Percentiles rank a stretch among this genome's conserved stretches.
Conservation (phyloP, 2,329 filamentous ascomycete genomes). For the Eutypella sp. region DNA sequence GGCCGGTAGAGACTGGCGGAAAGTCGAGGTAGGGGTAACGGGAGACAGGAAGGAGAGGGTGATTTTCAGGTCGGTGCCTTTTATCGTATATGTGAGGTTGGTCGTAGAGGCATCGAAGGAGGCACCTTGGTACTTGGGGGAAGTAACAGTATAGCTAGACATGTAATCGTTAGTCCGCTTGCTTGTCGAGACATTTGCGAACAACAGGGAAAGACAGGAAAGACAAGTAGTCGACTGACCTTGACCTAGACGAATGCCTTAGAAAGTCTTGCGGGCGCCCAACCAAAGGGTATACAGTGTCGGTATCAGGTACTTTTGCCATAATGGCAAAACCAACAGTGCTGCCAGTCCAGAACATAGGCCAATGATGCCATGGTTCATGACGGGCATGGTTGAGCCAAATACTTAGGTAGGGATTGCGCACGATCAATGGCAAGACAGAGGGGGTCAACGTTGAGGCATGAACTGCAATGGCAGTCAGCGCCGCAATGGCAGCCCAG, state of each 20-base stretch:
- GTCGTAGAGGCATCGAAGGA: conserved; percentile 46
- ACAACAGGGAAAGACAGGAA: no score
- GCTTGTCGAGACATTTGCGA: no score
- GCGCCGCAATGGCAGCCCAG: conserved; percentile 22
- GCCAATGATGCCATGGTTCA: conserved; percentile 77
- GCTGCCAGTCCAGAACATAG: conserved; percentile 73
- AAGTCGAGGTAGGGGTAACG: conserved; percentile 74
- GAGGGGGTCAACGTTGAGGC: conserved; percentile 52
- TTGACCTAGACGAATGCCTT: conserved; percentile 19
- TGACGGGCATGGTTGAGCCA: conserved; percentile 64
- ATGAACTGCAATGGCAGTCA: conserved; percentile 32
- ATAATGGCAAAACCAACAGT: conserved; percentile 45
- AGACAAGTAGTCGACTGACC: conserved; percentile 1
- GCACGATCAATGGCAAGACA: conserved; percentile 52
- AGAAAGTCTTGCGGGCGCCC: conserved; percentile 48
- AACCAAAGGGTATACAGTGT: conserved; percentile 45
- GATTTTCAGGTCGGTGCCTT: conserved; percentile 29
- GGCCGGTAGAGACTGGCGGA: conserved; percentile 77
- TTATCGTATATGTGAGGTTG: conserved; percentile 43
- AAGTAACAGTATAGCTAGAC: conserved; percentile 32
- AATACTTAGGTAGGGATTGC: conserved; percentile 56
- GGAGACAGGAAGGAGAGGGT: conserved; percentile 62
- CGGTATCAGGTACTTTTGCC: conserved; percentile 37
- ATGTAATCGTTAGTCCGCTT: conserved; percentile 1
- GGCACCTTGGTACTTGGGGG: conserved; percentile 39